These are phyloP conservation scores for Plasmodium malariae DNA, from an alignment of 169 alveolate species.

Conservation along the genomic window DNA sequence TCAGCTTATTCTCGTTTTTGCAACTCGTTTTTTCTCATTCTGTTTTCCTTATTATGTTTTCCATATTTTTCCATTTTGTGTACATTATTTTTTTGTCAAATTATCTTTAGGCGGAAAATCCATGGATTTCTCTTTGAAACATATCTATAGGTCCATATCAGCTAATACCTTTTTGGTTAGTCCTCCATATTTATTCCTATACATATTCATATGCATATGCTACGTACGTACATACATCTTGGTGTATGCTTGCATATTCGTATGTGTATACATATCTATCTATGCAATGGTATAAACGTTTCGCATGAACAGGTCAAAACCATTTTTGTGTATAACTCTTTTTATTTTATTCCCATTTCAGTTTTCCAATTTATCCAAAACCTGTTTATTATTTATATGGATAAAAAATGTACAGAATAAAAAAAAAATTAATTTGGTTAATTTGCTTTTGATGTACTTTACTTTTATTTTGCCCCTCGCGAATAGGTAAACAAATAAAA, in stretches of 20 bases:
- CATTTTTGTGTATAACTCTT: too few relatives aligned
- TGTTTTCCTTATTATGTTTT: too few relatives aligned
- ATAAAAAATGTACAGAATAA: constrained; percentile 8
- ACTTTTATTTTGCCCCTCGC: constrained; percentile 61
- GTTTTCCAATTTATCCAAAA: constrained; percentile 54
- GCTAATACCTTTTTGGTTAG: constrained; percentile 72
- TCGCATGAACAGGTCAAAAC: too few relatives aligned
- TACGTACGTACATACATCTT: too few relatives aligned
- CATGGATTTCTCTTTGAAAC: constrained; percentile 63
- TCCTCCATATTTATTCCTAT: neutral
- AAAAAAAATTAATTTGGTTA: constrained; percentile 42
- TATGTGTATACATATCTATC: neutral
- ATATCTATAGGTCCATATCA: constrained; percentile 61
- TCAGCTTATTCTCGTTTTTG: too few relatives aligned
- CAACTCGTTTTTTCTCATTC: too few relatives aligned
- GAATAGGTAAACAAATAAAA: constrained; percentile 40
- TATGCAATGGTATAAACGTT: neutral
- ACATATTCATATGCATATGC: too few relatives aligned
- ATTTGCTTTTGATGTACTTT: constrained; percentile 33
- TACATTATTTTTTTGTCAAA: neutral
- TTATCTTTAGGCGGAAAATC: constrained; percentile 44
- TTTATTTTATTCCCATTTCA: neutral
- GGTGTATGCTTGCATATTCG: neutral
- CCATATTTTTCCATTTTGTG: too few relatives aligned
- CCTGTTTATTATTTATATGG: constrained; percentile 55